Percentiles rank a stretch among this genome's conserved stretches.
phyloP scores from a whole-genome alignment of 2,329 filamentous ascomycete genomes.

The Plectosphaerella plurivora region DNA sequence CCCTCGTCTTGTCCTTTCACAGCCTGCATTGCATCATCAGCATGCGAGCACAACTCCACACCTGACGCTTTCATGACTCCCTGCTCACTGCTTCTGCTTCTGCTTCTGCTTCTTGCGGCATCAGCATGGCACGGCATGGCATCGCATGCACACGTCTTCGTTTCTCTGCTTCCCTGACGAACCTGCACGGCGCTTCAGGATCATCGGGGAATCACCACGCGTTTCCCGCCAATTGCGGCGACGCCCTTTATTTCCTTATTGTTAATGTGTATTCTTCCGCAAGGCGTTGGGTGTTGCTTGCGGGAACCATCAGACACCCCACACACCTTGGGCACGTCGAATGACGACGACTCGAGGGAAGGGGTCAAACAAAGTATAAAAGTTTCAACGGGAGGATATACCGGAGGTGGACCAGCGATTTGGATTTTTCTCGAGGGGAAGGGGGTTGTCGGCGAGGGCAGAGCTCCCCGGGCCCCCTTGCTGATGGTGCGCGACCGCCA shows the following conservation, averaged over 20 bases:
- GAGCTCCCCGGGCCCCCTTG: not conserved
- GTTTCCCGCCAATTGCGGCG: too few relatives aligned
- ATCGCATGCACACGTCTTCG: not conserved
- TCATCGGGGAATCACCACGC: too few relatives aligned
- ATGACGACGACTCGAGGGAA: not conserved
- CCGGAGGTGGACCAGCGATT: slow-evolving; percentile 3
- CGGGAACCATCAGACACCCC: not conserved
- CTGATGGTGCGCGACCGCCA: not conserved
- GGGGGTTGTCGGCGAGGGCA: too few relatives aligned
- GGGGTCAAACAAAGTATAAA: not conserved
- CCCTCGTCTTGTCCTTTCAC: too few relatives aligned
- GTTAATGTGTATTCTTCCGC: slow-evolving; percentile 10
- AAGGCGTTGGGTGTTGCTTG: slow-evolving; percentile 10
- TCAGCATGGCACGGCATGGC: slow-evolving; percentile 1
- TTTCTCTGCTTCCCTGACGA: not conserved
- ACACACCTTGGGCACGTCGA: slow-evolving; percentile 6
- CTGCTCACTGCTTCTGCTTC: slow-evolving; percentile 6
- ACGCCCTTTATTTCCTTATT: slow-evolving; percentile 4
- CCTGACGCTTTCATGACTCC: not conserved
- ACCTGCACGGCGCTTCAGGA: slow-evolving; percentile 6
- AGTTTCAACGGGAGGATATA: slow-evolving; percentile 2
- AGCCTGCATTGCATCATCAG: too few relatives aligned
- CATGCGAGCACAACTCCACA: too few relatives aligned
- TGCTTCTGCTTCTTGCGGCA: not conserved
- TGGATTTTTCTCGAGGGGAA: not conserved